Evolutionary conservation across 345 rosid genomes (phyloP).

Genomic region (Eucalyptus coolabah): DNA sequence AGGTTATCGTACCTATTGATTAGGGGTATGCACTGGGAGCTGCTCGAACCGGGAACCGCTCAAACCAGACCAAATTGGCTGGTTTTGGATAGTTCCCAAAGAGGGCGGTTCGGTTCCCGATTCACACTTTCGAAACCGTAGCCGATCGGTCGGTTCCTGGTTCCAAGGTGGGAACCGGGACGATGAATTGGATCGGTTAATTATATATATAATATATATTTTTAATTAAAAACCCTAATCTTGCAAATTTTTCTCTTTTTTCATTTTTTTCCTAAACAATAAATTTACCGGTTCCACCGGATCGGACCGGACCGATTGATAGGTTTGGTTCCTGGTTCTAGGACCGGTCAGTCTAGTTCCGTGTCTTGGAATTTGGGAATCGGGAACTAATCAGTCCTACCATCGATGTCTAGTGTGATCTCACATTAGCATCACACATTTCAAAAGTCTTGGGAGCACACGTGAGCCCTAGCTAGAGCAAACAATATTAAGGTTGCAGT

Average conservation of each 20-base stretch:
- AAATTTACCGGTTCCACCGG: accelerated
- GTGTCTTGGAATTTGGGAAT: accelerated
- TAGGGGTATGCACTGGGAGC: accelerated
- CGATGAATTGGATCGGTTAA: accelerated
- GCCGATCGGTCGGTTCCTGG: accelerated
- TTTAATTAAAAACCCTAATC: too few species aligned
- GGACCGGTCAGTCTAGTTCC: accelerated
- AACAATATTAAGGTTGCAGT: too few species aligned
- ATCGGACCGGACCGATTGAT: accelerated
- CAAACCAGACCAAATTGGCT: accelerated
- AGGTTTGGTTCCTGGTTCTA: accelerated
- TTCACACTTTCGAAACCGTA: accelerated
- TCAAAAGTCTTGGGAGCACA: too few species aligned
- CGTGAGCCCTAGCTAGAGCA: too few species aligned
- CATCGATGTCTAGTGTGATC: too few species aligned
- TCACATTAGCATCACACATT: too few species aligned
- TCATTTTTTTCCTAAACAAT: too few species aligned
- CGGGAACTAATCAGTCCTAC: accelerated
- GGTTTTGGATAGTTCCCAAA: accelerated
- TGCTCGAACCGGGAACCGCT: accelerated
- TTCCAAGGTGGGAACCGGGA: accelerated
- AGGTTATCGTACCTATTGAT: too few species aligned
- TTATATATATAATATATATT: too few species aligned
- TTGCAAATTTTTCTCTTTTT: too few species aligned
- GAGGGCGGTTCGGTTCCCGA: accelerated